Percentiles rank a stretch among this genome's conserved stretches.
Conservation (phyloP, 768 basidiomycete genomes). For the Macrolepiota dolichaula region DNA sequence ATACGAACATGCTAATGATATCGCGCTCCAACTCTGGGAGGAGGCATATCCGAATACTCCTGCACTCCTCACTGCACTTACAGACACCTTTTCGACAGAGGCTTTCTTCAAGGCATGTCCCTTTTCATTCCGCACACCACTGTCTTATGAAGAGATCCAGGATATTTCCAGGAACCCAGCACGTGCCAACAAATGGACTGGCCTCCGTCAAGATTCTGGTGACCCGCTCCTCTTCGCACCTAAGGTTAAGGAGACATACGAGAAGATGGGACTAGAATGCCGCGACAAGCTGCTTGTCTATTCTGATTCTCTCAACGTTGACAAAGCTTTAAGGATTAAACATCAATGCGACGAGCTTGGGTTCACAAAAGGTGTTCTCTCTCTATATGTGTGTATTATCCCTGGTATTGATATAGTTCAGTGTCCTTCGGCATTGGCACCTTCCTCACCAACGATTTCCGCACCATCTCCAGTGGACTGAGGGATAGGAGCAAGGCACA, state of each 20-base stretch:
- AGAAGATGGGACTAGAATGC: constrained; percentile 64
- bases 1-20: constrained; percentile 71
- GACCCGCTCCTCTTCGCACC: constrained; percentile 82
- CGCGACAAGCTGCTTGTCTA: constrained; percentile 71
- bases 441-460: constrained; percentile 87
- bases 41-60: constrained; percentile 55
- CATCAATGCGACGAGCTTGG: constrained; percentile 72
- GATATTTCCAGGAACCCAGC: constrained; percentile 55
- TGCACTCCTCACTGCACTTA: constrained; percentile 65
- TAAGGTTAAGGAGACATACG: constrained; percentile 69
- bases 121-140: not conserved
- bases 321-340: constrained; percentile 68
- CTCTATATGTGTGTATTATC: constrained; percentile 7
- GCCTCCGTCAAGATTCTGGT: constrained; percentile 92
- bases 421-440: constrained; percentile 95
- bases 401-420: constrained; percentile 25
- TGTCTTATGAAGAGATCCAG: constrained; percentile 28
- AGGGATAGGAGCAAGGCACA: constrained; percentile 70
- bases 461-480: constrained; percentile 33
- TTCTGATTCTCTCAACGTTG: constrained; percentile 76
- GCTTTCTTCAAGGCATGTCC: constrained; percentile 73
- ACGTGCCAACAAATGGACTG: constrained; percentile 70
- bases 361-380: constrained; percentile 48
- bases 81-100: constrained; percentile 91
- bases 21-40: constrained; percentile 87